Percentiles rank a stretch among this genome's conserved stretches.
Evolutionary conservation across 805 yeast species (phyloP).

Genomic region (Suhomyces canberraensis): DNA sequence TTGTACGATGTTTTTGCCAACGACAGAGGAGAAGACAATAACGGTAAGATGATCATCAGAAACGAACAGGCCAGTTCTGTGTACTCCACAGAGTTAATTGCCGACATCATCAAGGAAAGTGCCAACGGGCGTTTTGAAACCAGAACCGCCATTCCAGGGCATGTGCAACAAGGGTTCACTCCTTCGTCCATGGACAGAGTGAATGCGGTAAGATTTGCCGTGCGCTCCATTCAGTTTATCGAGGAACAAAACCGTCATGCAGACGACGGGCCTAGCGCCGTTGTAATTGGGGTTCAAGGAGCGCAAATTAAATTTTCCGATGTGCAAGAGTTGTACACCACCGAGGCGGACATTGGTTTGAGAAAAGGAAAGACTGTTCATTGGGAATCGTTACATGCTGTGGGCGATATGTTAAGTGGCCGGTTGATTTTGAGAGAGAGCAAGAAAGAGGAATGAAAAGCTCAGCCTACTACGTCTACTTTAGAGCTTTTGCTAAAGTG

Average conservation of each 20-base stretch:
- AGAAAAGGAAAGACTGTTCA: conserved; percentile 69
- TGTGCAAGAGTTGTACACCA: conserved; percentile 53
- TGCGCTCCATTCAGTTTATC: conserved; percentile 66
- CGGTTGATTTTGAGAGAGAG: conserved; percentile 42
- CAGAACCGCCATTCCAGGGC: conserved; percentile 81
- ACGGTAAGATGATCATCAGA: conserved; percentile 68
- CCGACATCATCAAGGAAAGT: conserved; percentile 66
- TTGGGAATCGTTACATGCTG: conserved; percentile 59
- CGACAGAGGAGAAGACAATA: conserved; percentile 61
- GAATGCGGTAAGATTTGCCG: conserved; percentile 67
- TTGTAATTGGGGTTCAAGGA: conserved; percentile 71
- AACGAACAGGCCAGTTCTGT: conserved; percentile 67
- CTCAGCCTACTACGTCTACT: too few relatives aligned
- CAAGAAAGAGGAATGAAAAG: neutral
- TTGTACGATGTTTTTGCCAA: conserved; percentile 57
- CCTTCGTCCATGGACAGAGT: conserved; percentile 80
- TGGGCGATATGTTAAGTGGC: conserved; percentile 72
- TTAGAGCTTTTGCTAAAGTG: too few relatives aligned
- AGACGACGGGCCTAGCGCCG: conserved; percentile 16
- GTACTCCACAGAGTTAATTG: conserved; percentile 62
- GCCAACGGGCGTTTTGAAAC: conserved; percentile 68
- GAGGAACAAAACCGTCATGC: conserved; percentile 37
- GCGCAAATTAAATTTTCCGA: conserved; percentile 57
- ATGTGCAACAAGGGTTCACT: conserved; percentile 79
- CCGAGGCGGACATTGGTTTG: conserved; percentile 55